Conservation (phyloP, 2,329 filamentous ascomycete species). For the Fusarium nygamai region DNA sequence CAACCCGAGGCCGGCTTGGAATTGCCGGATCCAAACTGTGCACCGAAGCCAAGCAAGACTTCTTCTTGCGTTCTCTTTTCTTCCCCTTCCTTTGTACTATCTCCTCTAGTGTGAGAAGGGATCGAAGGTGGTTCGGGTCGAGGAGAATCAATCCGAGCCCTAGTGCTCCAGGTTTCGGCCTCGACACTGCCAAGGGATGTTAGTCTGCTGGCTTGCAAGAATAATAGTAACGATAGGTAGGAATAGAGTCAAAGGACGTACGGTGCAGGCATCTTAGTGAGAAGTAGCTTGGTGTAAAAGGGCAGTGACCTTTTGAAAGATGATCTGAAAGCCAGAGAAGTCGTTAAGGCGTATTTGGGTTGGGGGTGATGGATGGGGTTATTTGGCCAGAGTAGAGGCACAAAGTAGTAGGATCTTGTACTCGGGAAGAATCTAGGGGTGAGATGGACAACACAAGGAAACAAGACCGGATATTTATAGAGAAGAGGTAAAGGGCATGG, state of each 20-base stretch:
- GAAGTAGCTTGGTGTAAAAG: neutral
- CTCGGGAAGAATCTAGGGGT: neutral
- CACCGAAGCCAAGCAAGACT: neutral
- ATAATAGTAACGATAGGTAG: neutral
- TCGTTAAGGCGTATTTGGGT: neutral
- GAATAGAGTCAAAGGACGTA: neutral
- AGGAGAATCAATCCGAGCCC: neutral
- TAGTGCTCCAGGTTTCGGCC: neutral
- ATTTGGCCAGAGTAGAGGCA: neutral
- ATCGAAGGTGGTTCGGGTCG: accelerated
- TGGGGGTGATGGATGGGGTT: neutral
- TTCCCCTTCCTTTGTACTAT: no score
- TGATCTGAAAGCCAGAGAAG: neutral
- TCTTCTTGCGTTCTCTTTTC: neutral
- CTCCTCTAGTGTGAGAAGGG: neutral
- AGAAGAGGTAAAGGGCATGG: neutral
- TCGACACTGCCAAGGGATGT: neutral
- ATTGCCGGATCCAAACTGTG: neutral
- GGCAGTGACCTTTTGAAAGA: neutral
- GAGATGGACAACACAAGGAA: neutral
- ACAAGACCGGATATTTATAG: neutral
- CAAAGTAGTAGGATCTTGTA: neutral
- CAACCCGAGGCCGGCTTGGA: neutral
- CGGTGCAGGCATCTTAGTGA: neutral
- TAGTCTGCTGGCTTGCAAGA: neutral